These are phyloP conservation scores for Lithocarpus polystachyus DNA, from an alignment of 306 rosid species.

Conservation along the genomic window DNA sequence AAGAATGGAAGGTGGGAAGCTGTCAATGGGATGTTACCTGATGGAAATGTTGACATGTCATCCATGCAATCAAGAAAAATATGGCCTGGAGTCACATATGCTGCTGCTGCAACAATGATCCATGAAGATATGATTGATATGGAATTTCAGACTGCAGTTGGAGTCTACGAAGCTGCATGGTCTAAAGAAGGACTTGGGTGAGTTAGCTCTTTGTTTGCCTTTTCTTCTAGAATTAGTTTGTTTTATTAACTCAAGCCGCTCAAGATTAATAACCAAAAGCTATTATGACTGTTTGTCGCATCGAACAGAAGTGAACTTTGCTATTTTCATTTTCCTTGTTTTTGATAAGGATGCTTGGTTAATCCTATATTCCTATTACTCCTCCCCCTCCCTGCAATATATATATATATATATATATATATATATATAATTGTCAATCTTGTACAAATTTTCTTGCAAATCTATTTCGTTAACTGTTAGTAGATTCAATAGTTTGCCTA, in stretches of 20 bases:
- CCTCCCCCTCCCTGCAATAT: neutral
- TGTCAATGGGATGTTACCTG: constrained; percentile 89
- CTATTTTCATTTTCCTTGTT: neutral
- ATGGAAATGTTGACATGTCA: constrained; percentile 77
- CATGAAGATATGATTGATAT: constrained; percentile 76
- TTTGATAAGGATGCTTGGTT: neutral
- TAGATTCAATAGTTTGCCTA: neutral
- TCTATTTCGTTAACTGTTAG: neutral
- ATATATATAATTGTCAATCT: neutral
- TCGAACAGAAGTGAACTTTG: neutral
- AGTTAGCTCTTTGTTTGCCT: constrained; percentile 6
- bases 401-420: neutral
- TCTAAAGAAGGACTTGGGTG: constrained; percentile 84
- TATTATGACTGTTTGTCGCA: neutral
- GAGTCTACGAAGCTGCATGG: constrained; percentile 82
- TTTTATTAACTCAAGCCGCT: neutral
- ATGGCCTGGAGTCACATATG: constrained; percentile 96
- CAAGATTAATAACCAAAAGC: neutral
- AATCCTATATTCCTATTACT: neutral
- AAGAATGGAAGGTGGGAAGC: constrained; percentile 79
- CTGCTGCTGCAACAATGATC: constrained; percentile 90
- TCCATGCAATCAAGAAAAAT: constrained; percentile 86
- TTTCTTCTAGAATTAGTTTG: neutral
- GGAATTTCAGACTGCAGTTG: constrained; percentile 79
- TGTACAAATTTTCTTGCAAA: neutral